Base-by-base conservation (phyloP, 495 filamentous ascomycete genomes). In the Hypoxylon rickii region DNA sequence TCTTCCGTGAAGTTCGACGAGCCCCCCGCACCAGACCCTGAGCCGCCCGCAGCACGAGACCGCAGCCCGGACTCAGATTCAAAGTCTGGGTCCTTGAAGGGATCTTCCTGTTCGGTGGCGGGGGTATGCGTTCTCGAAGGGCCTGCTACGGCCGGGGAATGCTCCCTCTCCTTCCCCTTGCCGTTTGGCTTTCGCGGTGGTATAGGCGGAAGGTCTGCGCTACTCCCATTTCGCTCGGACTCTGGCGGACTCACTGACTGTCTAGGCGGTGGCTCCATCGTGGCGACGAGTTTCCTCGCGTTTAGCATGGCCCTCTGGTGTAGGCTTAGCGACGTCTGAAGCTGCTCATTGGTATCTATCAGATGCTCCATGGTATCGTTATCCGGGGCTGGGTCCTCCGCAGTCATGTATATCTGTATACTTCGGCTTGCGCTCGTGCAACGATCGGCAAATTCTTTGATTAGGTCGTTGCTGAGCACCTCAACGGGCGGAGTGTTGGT, bases 301-400 rank as follows among this genome's bases (percentile, higher is more conserved):
- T 86, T 79, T 12, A 96, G 79, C 52, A 96, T 74, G 12, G 90
- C 87, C 18, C 88, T 84, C 64, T 92, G 89, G 72, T 97, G 88
- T 45, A 89, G 84, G 46, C 83, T 91, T 6, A 91, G 72, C 0
- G 92, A 84, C 13, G 87, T 81, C 18, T 86, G 85, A 15, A 98
- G 76, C 65, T 90, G 86, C 63, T 97, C 95, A 66, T 95, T 96
- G 31, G 91, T 93, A 71, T 97, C 92, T 67, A 99, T 96, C 39
- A 99, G 73, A 15, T 86, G 92, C 54, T 91, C 83, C 70, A 99
- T 84, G 1, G 94, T 97, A 63, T 96, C 88, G 66, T 93, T 91
- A 65, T 99, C 94, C 2, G 92, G 92, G 1, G 83, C 61, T 0
- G 93, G 93, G 60, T 87, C 80, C 13, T 87, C 84, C 38, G 84